These are phyloP conservation scores for Phytophthora syringae DNA, from an alignment of 352 stramenopile genomes.

Conservation along the genomic window DNA sequence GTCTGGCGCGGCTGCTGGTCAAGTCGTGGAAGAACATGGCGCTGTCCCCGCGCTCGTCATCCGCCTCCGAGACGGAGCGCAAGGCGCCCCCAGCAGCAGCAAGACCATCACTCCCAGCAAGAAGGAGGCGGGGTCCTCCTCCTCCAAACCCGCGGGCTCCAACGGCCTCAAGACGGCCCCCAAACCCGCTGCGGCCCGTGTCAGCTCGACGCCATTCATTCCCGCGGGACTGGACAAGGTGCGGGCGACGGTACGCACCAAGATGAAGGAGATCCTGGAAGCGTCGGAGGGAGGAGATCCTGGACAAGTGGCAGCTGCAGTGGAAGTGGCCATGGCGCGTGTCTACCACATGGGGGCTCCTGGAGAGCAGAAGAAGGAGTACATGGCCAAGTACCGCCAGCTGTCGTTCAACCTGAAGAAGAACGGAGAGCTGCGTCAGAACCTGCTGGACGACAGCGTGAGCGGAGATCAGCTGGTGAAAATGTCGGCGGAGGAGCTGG, in stretches of 20 bases:
- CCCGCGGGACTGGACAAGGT: slow-evolving; percentile 76
- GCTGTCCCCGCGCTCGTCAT: slow-evolving; percentile 61
- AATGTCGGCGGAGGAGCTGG: slow-evolving; percentile 88
- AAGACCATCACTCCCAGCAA: slow-evolving; percentile 20
- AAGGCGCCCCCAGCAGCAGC: slow-evolving; percentile 20
- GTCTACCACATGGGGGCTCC: slow-evolving; percentile 72
- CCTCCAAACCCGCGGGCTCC: slow-evolving; percentile 14
- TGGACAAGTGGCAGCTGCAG: slow-evolving; percentile 60
- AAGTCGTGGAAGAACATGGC: slow-evolving; percentile 91
- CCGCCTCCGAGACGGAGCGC: background rate
- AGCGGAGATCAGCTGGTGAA: slow-evolving; percentile 77
- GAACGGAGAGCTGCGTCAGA: slow-evolving; percentile 80
- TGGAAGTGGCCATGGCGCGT: slow-evolving; percentile 82
- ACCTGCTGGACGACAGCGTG: slow-evolving; percentile 74
- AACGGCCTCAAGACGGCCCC: slow-evolving; percentile 38
- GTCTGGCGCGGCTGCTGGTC: slow-evolving; percentile 76
- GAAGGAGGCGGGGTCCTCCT: slow-evolving; percentile 31
- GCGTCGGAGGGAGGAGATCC: slow-evolving; percentile 54
- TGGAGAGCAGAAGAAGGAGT: slow-evolving; percentile 88
- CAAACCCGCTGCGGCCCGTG: no score
- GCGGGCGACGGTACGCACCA: slow-evolving; percentile 78
- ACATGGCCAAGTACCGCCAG: slow-evolving; percentile 88
- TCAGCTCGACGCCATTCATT: slow-evolving; percentile 56
- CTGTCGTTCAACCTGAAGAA: slow-evolving; percentile 94
- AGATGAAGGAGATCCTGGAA: slow-evolving; percentile 80